Percentiles rank a stretch among this genome's conserved stretches.
Conservation (phyloP, 306 rosid species). For the Cicer yamashitae region DNA sequence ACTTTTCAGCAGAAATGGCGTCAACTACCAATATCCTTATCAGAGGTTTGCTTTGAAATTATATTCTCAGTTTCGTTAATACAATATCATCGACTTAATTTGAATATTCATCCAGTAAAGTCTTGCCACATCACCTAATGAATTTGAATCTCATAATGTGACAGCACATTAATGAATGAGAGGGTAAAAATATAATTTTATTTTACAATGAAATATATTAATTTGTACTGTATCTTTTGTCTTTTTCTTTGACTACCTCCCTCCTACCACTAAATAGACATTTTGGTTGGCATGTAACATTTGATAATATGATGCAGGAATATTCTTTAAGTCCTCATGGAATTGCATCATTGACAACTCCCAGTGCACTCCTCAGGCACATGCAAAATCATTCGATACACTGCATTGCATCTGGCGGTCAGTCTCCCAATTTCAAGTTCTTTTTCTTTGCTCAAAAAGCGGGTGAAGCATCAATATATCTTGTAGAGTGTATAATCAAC, state of each 20-base stretch:
- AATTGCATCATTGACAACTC: conserved; percentile 66
- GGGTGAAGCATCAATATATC: conserved; percentile 74
- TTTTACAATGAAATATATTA: conserved; percentile 16
- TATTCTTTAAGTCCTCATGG: conserved; percentile 72
- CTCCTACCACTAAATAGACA: background rate
- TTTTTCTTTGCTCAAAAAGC: conserved; percentile 97
- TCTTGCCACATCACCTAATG: conserved; percentile 4
- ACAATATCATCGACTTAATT: conserved; percentile 28
- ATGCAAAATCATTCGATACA: conserved; percentile 90
- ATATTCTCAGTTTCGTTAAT: conserved; percentile 34
- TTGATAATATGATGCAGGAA: conserved; percentile 64
- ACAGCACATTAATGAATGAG: background rate
- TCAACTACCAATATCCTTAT: conserved; percentile 80
- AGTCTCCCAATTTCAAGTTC: conserved; percentile 88
- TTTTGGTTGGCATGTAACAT: conserved; percentile 6
- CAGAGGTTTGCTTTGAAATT: conserved; percentile 69
- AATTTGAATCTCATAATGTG: conserved; percentile 11
- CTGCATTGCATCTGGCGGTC: conserved; percentile 96
- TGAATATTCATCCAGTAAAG: background rate
- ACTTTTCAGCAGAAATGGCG: conserved; percentile 99
- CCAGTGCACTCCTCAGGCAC: conserved; percentile 74
- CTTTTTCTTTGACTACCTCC: conserved; percentile 1
- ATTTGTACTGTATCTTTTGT: background rate
- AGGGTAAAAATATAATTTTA: background rate
- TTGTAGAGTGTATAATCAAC: conserved; percentile 92